Evolutionary conservation across 208 protist species (phyloP), one percentile per base, ranked within the genome.

Genomic region (Dictyostelium gargantuum): DNA sequence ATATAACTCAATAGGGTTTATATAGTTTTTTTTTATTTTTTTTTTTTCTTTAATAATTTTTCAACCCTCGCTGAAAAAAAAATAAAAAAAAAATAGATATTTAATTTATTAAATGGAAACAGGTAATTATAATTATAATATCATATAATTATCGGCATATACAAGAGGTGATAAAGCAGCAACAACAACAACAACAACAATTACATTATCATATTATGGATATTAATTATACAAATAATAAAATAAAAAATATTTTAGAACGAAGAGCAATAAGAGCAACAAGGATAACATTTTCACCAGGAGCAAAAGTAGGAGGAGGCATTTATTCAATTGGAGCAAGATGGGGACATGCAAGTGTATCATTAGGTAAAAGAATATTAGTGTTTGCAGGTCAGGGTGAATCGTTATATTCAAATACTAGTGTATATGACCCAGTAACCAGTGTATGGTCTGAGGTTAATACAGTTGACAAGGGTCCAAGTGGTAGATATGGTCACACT

Each of bases 381-480:
- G 26, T 89, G 42, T 89, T 89, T 79, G 68, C 50, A 32, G 82
- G 82, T 10, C 82, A 89, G 6, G 82, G 82, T 29, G 68, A 89
- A 42, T 56, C 66, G 8, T 79, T 77, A 35, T 68, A 68, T 63
- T 89, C 68, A 29, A 89, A 76, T n/a, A 79, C 52, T 2, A 40
- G 48, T 68, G 26, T 89, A 21, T 79, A 79, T 35, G 82, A 89
- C 29, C 48, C 68, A 21, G 76, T 50, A 6, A 52, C 66, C 6
- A 89, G 82, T 89, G 50, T 89, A 21, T 89, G 82, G 82, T 68
- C 42, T 35, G 82, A 89, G 35, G 32, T 68, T 17, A 74, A 89
- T 29, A 89, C 82, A 52, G 17, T 89, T 23, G 82, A 72, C 10
- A 89, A 89, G 54, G 82, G 68, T 23, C 82, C 82, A 58, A 79